Conservation (phyloP, 805 yeast genomes). For the Kuraishia floccosa region DNA sequence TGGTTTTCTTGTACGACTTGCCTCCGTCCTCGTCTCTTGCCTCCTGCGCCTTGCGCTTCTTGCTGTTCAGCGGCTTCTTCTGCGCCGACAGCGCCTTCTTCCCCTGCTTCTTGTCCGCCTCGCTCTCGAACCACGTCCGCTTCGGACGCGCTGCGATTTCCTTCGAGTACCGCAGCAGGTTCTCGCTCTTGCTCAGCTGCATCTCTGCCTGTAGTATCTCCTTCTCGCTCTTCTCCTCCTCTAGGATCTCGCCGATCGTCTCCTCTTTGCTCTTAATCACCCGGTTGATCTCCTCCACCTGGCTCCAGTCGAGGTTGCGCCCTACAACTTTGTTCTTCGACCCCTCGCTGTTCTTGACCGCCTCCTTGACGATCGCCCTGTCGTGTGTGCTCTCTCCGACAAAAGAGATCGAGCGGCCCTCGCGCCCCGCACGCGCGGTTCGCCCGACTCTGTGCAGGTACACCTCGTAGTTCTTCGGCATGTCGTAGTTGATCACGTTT, state of each 20-base stretch:
- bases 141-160: slow-evolving; percentile 87
- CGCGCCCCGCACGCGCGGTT: slow-evolving; percentile 98
- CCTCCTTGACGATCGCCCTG: slow-evolving; percentile 82
- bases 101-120: slow-evolving; percentile 40
- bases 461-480: slow-evolving; percentile 88
- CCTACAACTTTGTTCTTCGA: slow-evolving; percentile 52
- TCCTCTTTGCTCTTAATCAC: slow-evolving; percentile 49
- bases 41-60: slow-evolving; percentile 53
- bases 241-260: slow-evolving; percentile 63
- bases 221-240: slow-evolving; percentile 83
- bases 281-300: slow-evolving; percentile 58
- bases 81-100: slow-evolving; percentile 23
- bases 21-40: slow-evolving; percentile 48
- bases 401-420: slow-evolving; percentile 85
- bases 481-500: slow-evolving; percentile 86
- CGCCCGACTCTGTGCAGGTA: slow-evolving; percentile 97
- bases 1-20: slow-evolving; percentile 73
- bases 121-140: slow-evolving; percentile 91
- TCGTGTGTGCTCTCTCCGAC: slow-evolving; percentile 90
- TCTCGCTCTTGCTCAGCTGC: slow-evolving; percentile 80
- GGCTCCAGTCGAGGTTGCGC: slow-evolving; percentile 83
- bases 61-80: slow-evolving; percentile 49
- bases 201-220: slow-evolving; percentile 83
- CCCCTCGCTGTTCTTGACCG: slow-evolving; percentile 56
- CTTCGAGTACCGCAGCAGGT: slow-evolving; percentile 63